Evolutionary conservation across 2,329 filamentous ascomycete species (phyloP).

Genomic region (Niveomyces coronatus): DNA sequence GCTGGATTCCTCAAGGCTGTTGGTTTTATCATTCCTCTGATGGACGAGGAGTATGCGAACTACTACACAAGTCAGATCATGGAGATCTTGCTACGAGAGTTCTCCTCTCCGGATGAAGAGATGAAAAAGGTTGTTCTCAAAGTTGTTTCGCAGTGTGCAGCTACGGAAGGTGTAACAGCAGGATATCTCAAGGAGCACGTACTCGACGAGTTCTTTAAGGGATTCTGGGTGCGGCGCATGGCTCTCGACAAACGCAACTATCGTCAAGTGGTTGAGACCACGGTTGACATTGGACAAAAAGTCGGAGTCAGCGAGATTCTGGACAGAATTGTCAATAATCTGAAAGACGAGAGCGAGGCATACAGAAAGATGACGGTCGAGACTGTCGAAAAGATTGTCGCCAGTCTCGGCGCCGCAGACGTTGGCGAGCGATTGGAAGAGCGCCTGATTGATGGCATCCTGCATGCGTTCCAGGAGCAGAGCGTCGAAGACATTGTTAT

Average conservation of each 20-base stretch:
- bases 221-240: conserved; percentile 96
- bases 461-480: conserved; percentile 96
- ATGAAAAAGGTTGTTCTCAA: conserved; percentile 99
- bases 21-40: conserved; percentile 94
- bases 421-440: conserved; percentile 90
- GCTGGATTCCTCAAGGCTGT: conserved; percentile 96
- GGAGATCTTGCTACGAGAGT: conserved; percentile 94
- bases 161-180: conserved; percentile 88
- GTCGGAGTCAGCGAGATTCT: conserved; percentile 95
- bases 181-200: conserved; percentile 94
- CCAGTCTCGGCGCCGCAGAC: conserved; percentile 84
- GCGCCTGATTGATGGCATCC: conserved; percentile 85
- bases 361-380: conserved; percentile 99
- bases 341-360: conserved; percentile 96
- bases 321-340: conserved; percentile 83
- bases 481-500: conserved; percentile 93
- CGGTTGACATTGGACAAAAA: conserved; percentile 92
- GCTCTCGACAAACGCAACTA: conserved; percentile 97
- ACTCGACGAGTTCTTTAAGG: conserved; percentile 94
- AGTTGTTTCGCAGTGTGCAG: conserved; percentile 90
- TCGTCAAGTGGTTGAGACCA: conserved; percentile 94
- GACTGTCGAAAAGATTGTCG: conserved; percentile 93
- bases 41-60: conserved; percentile 99
- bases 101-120: conserved; percentile 93
- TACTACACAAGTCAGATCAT: conserved; percentile 99